Evolutionary conservation across 306 rosid species (phyloP).

Genomic region (Inga leiocalycina): DNA sequence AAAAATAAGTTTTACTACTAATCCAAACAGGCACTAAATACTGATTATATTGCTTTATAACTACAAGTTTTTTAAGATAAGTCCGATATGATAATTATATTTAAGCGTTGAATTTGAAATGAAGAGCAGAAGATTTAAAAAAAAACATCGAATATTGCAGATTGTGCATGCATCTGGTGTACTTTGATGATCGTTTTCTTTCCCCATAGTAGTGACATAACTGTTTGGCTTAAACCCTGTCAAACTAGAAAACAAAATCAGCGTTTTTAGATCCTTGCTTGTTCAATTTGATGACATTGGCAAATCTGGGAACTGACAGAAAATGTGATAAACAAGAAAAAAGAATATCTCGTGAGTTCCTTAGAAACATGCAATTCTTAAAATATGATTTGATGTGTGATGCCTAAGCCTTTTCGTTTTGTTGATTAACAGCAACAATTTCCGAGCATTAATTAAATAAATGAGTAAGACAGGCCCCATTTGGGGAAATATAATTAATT

Average conservation of each 20-base stretch:
- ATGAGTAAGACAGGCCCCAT: neutral
- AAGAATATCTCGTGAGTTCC: slow-evolving; percentile 37
- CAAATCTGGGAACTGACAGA: slow-evolving; percentile 26
- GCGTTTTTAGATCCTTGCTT: slow-evolving; percentile 2
- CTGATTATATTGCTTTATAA: neutral
- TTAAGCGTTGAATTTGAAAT: neutral
- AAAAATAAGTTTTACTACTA: no score
- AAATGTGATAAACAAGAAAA: neutral
- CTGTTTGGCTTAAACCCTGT: slow-evolving; percentile 8
- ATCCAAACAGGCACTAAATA: no score
- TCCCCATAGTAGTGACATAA: slow-evolving; percentile 5
- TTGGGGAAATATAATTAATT: slow-evolving; percentile 14
- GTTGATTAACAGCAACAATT: slow-evolving; percentile 32
- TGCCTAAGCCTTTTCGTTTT: neutral
- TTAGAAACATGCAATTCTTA: neutral
- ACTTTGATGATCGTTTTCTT: neutral
- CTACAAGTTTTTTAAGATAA: neutral
- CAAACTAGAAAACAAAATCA: slow-evolving; percentile 39
- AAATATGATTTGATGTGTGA: slow-evolving; percentile 23
- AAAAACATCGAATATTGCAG: neutral
- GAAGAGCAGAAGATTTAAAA: no score
- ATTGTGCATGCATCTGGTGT: neutral
- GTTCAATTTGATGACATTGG: slow-evolving; percentile 25
- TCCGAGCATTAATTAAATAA: slow-evolving; percentile 25
- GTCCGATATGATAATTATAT: neutral